Evolutionary conservation across 2,329 filamentous ascomycete species (phyloP), one percentile per base, ranked within the genome.

Genomic region (Curvularia sp.): DNA sequence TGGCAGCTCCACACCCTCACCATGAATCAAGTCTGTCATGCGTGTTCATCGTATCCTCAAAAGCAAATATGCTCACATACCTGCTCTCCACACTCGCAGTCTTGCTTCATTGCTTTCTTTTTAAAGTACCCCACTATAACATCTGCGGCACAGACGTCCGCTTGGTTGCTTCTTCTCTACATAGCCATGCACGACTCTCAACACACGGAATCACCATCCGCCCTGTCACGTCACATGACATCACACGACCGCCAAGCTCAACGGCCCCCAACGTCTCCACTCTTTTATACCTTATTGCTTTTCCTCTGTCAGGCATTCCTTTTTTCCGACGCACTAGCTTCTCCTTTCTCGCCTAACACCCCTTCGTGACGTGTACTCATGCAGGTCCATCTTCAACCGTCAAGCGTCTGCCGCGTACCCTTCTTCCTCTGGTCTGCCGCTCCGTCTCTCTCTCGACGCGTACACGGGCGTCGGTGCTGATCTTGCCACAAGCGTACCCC

Each of bases 181-280:
- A 5, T 23, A 42, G 39, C 21, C 39, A 25, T 28, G 47, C 47
- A 18, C 23, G 23, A 39, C 49, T 18, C 28, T 10, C 39, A 52
- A 30, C 32, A 27, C 39, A 15, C 21, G 28, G 15, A 36, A 32
- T 25, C 21, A 15, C 49, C 21, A 45, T 21, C 39, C 49, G 41
- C 49, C 28, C 42, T 27, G 30, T 45, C 28, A 45, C 19, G 32
- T 34, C 48, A 36, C 34, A 9, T n/a, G 23, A 36, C 39, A 52
- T 43, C 21, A 18, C 39, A 23, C n/a, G 47, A 23, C 23, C 15
- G 28, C n/a, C 36, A 28, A 5, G 10, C 27, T 18, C 39, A 52
- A 52, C 49, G 49, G 41, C 41, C 49, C 49, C 28, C 39, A 36
- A 52, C 49, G 49, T 45, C 43, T 45, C 49, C 34, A 25, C 49